Conservation (phyloP, 208 protist genomes). For the Crithidia acanthocephali region DNA sequence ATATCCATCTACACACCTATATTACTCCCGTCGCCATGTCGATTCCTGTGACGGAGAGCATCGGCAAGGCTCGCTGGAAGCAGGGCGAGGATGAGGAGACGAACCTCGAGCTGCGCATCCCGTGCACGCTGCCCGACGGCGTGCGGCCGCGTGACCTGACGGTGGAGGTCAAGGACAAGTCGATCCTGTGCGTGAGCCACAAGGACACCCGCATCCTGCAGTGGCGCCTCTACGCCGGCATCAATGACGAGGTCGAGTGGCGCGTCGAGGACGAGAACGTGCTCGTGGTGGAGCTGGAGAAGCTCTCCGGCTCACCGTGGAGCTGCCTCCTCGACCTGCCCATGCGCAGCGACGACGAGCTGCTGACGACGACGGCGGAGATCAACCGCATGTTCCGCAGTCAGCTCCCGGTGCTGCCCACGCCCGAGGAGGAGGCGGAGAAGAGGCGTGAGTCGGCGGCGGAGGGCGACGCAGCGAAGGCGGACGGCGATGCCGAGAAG, state of each 20-base stretch:
- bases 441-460: too few relatives aligned
- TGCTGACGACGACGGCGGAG: constrained; percentile 50
- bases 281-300: constrained; percentile 76
- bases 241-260: constrained; percentile 84
- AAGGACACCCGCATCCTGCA: constrained; percentile 67
- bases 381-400: constrained; percentile 74
- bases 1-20: background rate
- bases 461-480: constrained; percentile 23
- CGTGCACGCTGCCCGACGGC: constrained; percentile 61
- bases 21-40: constrained; percentile 25
- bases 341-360: constrained; percentile 58
- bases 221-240: constrained; percentile 82
- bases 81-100: constrained; percentile 75
- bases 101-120: constrained; percentile 75
- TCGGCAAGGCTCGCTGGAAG: constrained; percentile 75
- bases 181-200: constrained; percentile 78
- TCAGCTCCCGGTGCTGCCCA: constrained; percentile 72
- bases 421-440: constrained; percentile 33
- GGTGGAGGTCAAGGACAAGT: constrained; percentile 79
- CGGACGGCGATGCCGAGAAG: constrained; percentile 31
- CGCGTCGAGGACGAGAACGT: constrained; percentile 64
- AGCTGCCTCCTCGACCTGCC: constrained; percentile 80
- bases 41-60: constrained; percentile 48
- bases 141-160: constrained; percentile 75
- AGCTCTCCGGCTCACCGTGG: constrained; percentile 63